Conservation (phyloP, 1,139 yeast genomes). For the Magnusiomyces paraingens region DNA sequence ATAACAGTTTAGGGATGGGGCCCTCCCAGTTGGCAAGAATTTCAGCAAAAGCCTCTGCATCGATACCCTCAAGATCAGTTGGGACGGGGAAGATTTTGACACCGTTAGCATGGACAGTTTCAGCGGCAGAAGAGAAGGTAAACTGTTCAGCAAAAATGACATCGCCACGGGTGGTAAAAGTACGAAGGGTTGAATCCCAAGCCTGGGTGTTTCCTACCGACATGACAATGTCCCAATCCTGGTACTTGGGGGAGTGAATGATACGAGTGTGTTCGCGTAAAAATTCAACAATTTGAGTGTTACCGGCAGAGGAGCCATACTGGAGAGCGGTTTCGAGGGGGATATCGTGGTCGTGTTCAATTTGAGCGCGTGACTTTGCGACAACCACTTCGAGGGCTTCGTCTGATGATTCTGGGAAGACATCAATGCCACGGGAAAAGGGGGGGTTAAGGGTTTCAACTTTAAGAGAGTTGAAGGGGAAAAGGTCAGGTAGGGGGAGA, state of each 20-base stretch:
- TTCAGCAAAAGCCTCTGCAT: slow-evolving; percentile 63
- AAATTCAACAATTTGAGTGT: slow-evolving; percentile 58
- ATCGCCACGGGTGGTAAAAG: slow-evolving; percentile 75
- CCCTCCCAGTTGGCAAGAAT: slow-evolving; percentile 65
- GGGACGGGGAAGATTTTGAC: slow-evolving; percentile 62
- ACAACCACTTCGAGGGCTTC: slow-evolving; percentile 31
- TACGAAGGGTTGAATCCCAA: slow-evolving; percentile 80
- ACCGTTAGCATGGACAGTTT: slow-evolving; percentile 72
- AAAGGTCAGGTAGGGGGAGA: slow-evolving; percentile 79
- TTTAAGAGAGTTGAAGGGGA: slow-evolving; percentile 76
- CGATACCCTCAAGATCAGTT: slow-evolving; percentile 73
- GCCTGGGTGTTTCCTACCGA: slow-evolving; percentile 83
- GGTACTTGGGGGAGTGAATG: slow-evolving; percentile 55
- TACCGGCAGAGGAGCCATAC: slow-evolving; percentile 83
- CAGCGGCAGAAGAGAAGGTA: slow-evolving; percentile 78
- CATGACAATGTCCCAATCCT: slow-evolving; percentile 59
- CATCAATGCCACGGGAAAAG: slow-evolving; percentile 67
- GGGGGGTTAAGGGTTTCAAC: slow-evolving; percentile 75
- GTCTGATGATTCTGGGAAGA: slow-evolving; percentile 46
- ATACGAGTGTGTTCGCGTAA: slow-evolving; percentile 69
- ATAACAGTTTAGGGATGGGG: slow-evolving; percentile 69
- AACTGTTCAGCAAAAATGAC: slow-evolving; percentile 74
- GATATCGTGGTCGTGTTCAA: slow-evolving; percentile 41
- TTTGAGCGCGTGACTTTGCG: slow-evolving; percentile 5
- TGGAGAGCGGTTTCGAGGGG: slow-evolving; percentile 84